phyloP scores from a whole-genome alignment of 495 filamentous ascomycete species.

The Xylaria nigripes region DNA sequence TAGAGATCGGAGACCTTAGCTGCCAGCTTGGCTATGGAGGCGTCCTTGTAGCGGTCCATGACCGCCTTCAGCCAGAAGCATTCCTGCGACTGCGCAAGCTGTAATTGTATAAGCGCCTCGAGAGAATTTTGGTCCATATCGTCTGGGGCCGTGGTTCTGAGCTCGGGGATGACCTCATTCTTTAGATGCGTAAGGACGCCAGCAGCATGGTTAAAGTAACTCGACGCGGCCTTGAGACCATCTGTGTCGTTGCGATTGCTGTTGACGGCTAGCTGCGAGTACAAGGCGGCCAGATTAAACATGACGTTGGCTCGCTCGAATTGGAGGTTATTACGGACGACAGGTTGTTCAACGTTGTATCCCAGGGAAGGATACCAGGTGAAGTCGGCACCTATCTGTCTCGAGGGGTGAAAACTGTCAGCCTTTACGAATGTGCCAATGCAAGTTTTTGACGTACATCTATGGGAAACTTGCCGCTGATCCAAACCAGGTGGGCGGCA shows the following conservation, averaged over 20 bases:
- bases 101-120: slow-evolving; percentile 71
- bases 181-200: slow-evolving; percentile 79
- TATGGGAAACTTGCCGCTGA: slow-evolving; percentile 91
- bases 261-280: slow-evolving; percentile 81
- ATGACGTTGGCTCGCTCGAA: slow-evolving; percentile 92
- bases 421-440: background rate
- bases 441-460: slow-evolving; percentile 54
- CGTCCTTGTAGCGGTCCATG: slow-evolving; percentile 87
- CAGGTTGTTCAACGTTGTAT: slow-evolving; percentile 73
- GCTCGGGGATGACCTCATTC: slow-evolving; percentile 68
- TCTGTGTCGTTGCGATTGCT: slow-evolving; percentile 71
- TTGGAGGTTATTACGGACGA: slow-evolving; percentile 84
- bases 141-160: slow-evolving; percentile 72
- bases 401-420: slow-evolving; percentile 16
- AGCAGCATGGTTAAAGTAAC: slow-evolving; percentile 83
- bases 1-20: slow-evolving; percentile 91
- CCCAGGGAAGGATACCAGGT: slow-evolving; percentile 91
- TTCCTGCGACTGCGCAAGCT: slow-evolving; percentile 89
- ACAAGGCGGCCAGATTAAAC: slow-evolving; percentile 87
- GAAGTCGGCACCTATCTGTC: slow-evolving; percentile 87
- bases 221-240: slow-evolving; percentile 81
- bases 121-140: slow-evolving; percentile 91
- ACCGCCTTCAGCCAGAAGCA: slow-evolving; percentile 98
- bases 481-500: slow-evolving; percentile 88
- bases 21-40: slow-evolving; percentile 81